phyloP scores from a whole-genome alignment of 768 basidiomycete genomes.

The Boletellus ananas region DNA sequence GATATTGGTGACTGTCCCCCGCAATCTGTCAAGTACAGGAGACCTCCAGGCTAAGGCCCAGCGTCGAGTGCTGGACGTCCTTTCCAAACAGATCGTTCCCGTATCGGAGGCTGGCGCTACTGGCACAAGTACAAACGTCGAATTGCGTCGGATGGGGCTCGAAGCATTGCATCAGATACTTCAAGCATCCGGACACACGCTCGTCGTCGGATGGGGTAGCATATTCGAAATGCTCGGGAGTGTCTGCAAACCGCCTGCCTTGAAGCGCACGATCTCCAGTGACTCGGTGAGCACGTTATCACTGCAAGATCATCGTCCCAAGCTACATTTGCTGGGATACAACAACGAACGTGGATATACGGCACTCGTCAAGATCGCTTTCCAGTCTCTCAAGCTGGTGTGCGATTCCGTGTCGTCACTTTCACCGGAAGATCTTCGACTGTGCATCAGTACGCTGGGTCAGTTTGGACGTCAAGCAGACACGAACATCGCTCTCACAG shows the following conservation, averaged over 20 bases:
- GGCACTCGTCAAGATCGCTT: constrained; percentile 84
- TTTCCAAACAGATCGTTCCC: constrained; percentile 72
- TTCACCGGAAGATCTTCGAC: constrained; percentile 72
- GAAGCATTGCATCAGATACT: constrained; percentile 89
- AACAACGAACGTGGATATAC: constrained; percentile 67
- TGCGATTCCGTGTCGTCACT: constrained; percentile 89
- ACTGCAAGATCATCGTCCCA: constrained; percentile 35
- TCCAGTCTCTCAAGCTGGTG: constrained; percentile 89
- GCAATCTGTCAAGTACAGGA: constrained; percentile 56
- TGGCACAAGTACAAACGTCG: constrained; percentile 53
- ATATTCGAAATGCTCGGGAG: constrained; percentile 92
- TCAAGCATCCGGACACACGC: constrained; percentile 86
- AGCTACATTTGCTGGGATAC: constrained; percentile 51
- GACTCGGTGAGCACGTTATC: constrained; percentile 45
- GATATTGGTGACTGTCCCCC: constrained; percentile 72
- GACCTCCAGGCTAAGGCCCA: constrained; percentile 72
- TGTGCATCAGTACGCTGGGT: constrained; percentile 88
- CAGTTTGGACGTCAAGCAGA: constrained; percentile 91
- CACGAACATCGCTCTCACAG: constrained; percentile 94
- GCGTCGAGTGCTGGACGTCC: constrained; percentile 77
- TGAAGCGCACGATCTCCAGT: constrained; percentile 33
- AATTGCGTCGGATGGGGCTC: constrained; percentile 82
- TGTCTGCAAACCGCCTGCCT: constrained; percentile 63
- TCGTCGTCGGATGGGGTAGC: constrained; percentile 89
- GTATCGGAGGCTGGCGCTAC: constrained; percentile 36